Evolutionary conservation across 441 rosid species (phyloP).

Genomic region (Erodium moschatum): DNA sequence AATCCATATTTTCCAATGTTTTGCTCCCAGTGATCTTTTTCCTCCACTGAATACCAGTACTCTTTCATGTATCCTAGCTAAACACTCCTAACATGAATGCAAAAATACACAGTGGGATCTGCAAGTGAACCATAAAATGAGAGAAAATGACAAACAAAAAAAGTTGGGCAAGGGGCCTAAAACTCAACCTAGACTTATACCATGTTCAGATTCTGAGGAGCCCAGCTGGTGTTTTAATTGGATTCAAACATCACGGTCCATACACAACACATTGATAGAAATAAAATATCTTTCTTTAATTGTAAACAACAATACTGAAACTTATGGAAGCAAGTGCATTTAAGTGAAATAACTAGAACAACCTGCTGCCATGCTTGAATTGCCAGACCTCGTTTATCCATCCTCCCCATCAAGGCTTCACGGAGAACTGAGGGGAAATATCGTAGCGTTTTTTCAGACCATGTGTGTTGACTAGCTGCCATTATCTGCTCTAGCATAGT

Average conservation of each 20-base stretch:
- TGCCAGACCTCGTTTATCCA: conserved; percentile 59
- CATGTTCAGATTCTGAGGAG: too few species aligned
- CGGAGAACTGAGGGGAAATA: conserved; percentile 81
- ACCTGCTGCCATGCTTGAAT: conserved; percentile 90
- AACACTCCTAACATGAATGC: too few species aligned
- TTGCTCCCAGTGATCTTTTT: too few species aligned
- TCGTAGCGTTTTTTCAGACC: conserved; percentile 90
- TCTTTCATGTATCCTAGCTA: too few species aligned
- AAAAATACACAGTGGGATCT: too few species aligned
- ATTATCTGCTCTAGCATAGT: conserved; percentile 84
- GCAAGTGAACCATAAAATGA: too few species aligned
- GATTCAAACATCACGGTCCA: neutral
- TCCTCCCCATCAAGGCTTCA: conserved; percentile 52
- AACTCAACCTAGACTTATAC: too few species aligned
- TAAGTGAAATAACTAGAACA: neutral
- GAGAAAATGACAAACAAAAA: too few species aligned
- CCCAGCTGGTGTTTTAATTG: too few species aligned
- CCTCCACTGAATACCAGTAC: too few species aligned
- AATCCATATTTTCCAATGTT: too few species aligned
- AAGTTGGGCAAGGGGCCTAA: neutral
- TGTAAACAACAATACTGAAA: neutral
- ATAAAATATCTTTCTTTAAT: too few species aligned
- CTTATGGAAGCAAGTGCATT: neutral
- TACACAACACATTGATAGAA: neutral
- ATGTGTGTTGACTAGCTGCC: conserved; percentile 81